Evolutionary conservation across 2,329 filamentous ascomycete genomes (phyloP), one percentile per base, ranked within the genome.

Genomic region (Aspergillus candidus): DNA sequence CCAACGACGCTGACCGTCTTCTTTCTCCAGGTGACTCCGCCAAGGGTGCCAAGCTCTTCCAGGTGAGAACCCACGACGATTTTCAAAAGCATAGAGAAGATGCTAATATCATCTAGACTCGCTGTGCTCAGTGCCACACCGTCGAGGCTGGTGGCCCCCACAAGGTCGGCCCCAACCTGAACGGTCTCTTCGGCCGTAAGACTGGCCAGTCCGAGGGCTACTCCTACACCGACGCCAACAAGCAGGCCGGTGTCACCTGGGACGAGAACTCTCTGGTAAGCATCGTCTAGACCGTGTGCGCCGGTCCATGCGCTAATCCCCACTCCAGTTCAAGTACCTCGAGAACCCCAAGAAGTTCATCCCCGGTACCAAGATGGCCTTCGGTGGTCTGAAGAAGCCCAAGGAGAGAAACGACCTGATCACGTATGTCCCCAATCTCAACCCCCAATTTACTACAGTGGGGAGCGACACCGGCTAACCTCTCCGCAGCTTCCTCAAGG

Each of bases 291-390:
- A 10, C 4, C 15, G 11, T 6, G 27, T 15, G 13, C 7, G 6
- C 7, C 13, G 34, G 14, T 32, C 13, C 10, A 27, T 47, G 33
- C 56, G 55, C 50, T 59, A 33, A 33, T 30, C 38, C 11, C 29
- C 27, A 18, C 13, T 54, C 38, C 61, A 90, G 87, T 97, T 95
- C 76, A 80, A 84, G 59, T 98, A 98, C 84, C 90, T 98, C 66
- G 93, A 98, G 83, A 97, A 97, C 86, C 93, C 93, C 77, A 98
- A 98, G 86, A 97, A 97, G 82, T 98, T 90, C 83, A 96, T 98
- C 57, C 93, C 93, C 61, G 93, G 93, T 62, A 98, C 93, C 78
- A 98, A 97, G 88, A 98, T 98, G 93, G 93, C 93, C 65, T 98
- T 97, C 71, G 93, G 93, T 77, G 93, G 93, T 73, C 82, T 98